Evolutionary conservation across 78 protist genomes (phyloP), one percentile per base, ranked within the genome.

Genomic region (Trichosphaerium sp.): DNA sequence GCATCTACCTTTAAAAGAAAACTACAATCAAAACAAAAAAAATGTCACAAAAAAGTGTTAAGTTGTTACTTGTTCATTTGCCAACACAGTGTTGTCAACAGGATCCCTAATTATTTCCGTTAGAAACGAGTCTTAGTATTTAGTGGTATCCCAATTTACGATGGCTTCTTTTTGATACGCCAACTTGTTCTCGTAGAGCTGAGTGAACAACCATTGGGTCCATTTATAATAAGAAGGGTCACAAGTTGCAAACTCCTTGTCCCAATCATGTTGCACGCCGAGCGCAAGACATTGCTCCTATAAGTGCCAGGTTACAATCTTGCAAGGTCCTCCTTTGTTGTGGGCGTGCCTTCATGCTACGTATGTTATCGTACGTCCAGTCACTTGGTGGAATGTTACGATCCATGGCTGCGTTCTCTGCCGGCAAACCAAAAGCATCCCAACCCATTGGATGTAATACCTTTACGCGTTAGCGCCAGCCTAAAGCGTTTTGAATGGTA

Each of bases 111-210:
- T n/a, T n/a, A n/a, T n/a, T n/a, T n/a, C n/a, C n/a, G n/a, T n/a
- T n/a, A n/a, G n/a, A n/a, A n/a, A n/a, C n/a, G n/a, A n/a, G n/a
- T n/a, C n/a, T n/a, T n/a, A n/a, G n/a, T n/a, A n/a, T n/a, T n/a
- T n/a, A n/a, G n/a, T n/a, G n/a, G n/a, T n/a, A n/a, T 89, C 94
- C 94, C 94, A 89, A 41, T 89, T 80, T 37, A 89, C 90, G 48
- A 47, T 18, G 0, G 88, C 85, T 32, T 52, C 70, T 42, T 62
- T 52, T 26, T 75, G 82, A 32, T 80, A 84, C 11, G 94, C 97
- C 26, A 88, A 75, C 2, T 91, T 92, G 0, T 25, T 1, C 51
- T 63, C 28, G 51, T 34, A 80, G 18, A 93, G 62, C 49, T 80
- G 38, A 15, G 83, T 54, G 58, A 93, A 93, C n/a, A 93, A 57